These are phyloP conservation scores for Kluyveromyces nonfermentans DNA, from an alignment of 805 yeast species.

Conservation along the genomic window DNA sequence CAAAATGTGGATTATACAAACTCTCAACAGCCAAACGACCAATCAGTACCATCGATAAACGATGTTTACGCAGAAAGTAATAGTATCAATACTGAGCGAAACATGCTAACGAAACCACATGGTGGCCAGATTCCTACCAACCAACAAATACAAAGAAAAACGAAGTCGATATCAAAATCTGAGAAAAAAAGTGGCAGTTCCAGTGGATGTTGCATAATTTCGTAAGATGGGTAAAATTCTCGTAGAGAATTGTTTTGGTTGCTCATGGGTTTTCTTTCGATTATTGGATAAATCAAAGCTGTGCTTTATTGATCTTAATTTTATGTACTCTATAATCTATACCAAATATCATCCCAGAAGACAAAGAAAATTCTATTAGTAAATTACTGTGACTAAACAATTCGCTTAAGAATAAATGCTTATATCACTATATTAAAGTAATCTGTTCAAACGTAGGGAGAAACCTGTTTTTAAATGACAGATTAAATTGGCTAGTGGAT, in stretches of 20 bases:
- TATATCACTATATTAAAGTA: no score
- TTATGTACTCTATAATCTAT: background rate
- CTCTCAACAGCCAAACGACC: background rate
- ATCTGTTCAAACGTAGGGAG: no score
- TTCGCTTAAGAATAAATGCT: no score
- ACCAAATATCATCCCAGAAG: background rate
- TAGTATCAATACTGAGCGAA: background rate
- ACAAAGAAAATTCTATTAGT: no score
- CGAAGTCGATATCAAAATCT: background rate
- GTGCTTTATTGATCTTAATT: background rate
- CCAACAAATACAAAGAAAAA: constrained; percentile 3
- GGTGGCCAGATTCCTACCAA: constrained; percentile 6
- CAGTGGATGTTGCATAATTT: constrained; percentile 31
- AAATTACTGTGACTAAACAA: no score
- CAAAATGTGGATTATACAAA: background rate
- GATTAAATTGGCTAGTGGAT: no score
- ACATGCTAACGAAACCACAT: background rate
- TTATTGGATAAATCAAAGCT: background rate
- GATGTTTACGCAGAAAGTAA: background rate
- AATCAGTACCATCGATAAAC: background rate
- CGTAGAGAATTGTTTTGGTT: background rate
- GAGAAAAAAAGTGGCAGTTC: constrained; percentile 12
- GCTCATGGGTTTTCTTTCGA: background rate
- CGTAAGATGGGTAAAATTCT: constrained; percentile 2
- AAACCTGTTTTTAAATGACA: no score